Evolutionary conservation across 2,329 filamentous ascomycete species (phyloP).

Genomic region (Fusarium brevicatenulatum): DNA sequence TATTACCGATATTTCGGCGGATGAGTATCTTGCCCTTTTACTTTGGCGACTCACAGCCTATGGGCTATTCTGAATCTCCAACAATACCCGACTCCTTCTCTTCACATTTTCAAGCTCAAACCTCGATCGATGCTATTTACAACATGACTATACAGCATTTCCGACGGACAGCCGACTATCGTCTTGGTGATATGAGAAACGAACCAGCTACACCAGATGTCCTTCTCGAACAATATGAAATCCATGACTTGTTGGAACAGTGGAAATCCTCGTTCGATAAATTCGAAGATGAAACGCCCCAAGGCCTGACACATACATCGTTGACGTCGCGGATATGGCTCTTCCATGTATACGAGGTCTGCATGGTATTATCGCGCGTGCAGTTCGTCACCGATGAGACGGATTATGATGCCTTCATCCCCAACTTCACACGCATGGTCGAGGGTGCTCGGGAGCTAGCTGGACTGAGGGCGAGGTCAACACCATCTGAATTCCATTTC

Average conservation of each 20-base stretch:
- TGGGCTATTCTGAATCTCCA: background rate
- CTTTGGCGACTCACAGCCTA: conserved; percentile 14
- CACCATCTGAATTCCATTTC: conserved; percentile 1
- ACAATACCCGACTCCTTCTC: background rate
- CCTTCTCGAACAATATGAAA: conserved; percentile 6
- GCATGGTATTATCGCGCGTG: background rate
- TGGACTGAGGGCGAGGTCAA: background rate
- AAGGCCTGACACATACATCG: background rate
- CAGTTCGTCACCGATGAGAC: background rate
- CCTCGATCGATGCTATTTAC: background rate
- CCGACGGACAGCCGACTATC: conserved; percentile 1
- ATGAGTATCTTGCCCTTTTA: conserved; percentile 18
- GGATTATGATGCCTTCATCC: conserved; percentile 5
- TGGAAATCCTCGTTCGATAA: conserved; percentile 10
- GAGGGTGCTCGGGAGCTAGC: background rate
- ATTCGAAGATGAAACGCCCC: background rate
- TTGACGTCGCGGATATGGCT: conserved; percentile 7
- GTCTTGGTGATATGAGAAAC: conserved; percentile 3
- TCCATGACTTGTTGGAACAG: background rate
- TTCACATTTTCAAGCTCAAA: background rate
- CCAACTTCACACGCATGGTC: conserved; percentile 11
- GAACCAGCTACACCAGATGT: background rate
- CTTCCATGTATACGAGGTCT: conserved; percentile 12
- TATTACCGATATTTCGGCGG: conserved; percentile 6
- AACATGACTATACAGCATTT: conserved; percentile 20